Evolutionary conservation across 768 basidiomycete genomes (phyloP), one percentile per base, ranked within the genome.

Genomic region (Calvatia gigantea): DNA sequence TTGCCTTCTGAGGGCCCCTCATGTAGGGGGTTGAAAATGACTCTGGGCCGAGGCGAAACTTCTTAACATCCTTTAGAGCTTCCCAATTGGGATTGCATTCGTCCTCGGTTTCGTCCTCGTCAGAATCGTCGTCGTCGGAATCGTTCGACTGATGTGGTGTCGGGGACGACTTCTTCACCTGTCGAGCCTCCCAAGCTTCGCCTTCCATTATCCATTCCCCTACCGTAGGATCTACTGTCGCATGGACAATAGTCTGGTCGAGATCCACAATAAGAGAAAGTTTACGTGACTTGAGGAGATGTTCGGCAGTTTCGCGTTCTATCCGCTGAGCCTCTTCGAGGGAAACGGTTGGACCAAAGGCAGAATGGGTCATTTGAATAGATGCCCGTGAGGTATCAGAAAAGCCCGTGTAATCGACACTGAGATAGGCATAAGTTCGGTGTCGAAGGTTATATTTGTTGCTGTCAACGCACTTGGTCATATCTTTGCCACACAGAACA

Each of bases 231-330:
- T 99, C 97, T 23, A 98, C 95, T 0, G 96, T 98, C 6, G 97
- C 96, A 65, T 99, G 97, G 3, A 99, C 92, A 67, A 98, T 94
- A 11, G 97, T 99, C 69, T 99, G 97, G 73, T 99, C 97, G 31
- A 99, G 82, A 75, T 99, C 97, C 63, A 99, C 96, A 61, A 99
- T 98, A 47, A 99, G 85, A 31, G 91, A 93, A 29, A 99, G 84
- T 68, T 86, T 93, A 51, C 85, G 81, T 4, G 81, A 75, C 54
- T 80, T 78, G 64, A 92, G 79, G 32, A 99, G 83, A 61, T 86
- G 86, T 1, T 86, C 75, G 1, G 92, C 87, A 2, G 88, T 91
- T 65, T 93, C 87, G 35, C 79, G 78, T 67, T 96, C 94, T 58
- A 98, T 86, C 35, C 89, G 83, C 62, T 89, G 85, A 0, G 97